Conservation (phyloP, 768 basidiomycete species). For the Rhizopogon vesiculosus region DNA sequence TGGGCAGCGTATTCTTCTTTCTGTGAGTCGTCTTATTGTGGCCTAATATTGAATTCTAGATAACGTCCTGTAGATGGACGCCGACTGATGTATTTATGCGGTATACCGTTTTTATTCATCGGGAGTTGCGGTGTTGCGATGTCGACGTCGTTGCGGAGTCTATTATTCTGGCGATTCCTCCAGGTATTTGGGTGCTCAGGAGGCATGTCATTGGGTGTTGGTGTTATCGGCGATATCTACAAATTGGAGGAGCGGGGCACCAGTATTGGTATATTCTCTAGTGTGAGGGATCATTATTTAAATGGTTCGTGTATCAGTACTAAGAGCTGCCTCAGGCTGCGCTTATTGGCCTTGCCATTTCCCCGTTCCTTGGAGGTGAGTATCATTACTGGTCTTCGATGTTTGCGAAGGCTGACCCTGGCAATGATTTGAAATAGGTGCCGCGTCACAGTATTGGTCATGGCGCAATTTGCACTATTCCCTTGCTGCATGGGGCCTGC, state of each 20-base stretch:
- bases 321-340: constrained; percentile 16
- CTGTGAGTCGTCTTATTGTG: no score
- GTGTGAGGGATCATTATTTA: constrained; percentile 25
- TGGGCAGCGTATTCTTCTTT: no score
- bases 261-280: constrained; percentile 51
- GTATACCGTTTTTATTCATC: constrained; percentile 38
- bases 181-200: constrained; percentile 57
- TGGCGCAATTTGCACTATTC: constrained; percentile 53
- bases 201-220: constrained; percentile 46
- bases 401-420: background rate
- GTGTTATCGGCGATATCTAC: constrained; percentile 57
- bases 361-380: constrained; percentile 48
- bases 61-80: constrained; percentile 47
- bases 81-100: constrained; percentile 49
- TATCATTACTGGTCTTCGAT: background rate
- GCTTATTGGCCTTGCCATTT: constrained; percentile 51
- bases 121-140: constrained; percentile 54
- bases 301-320: background rate
- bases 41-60: background rate
- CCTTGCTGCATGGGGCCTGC: constrained; percentile 34
- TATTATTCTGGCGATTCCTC: constrained; percentile 54
- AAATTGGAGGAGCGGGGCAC: constrained; percentile 45
- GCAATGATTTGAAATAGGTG: constrained; percentile 22
- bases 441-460: constrained; percentile 48
- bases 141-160: constrained; percentile 36